Percentiles rank a stretch among this genome's conserved stretches.
Evolutionary conservation across 2,329 filamentous ascomycete species (phyloP).

Genomic region (Verruconis gallopava): DNA sequence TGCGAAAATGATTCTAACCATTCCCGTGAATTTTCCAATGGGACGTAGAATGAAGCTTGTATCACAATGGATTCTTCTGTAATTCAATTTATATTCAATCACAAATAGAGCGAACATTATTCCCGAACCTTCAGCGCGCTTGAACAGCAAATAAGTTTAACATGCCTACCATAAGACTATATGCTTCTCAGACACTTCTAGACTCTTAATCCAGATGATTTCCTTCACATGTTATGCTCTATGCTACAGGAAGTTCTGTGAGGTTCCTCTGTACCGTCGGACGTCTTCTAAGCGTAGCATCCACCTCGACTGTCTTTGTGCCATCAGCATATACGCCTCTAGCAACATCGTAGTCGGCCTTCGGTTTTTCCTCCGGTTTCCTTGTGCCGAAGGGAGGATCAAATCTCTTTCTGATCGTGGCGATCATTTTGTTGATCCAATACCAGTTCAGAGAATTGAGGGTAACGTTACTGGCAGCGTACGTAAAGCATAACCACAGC

Average conservation of each 20-base stretch:
- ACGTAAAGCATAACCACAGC: conserved; percentile 54
- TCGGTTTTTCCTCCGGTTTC: conserved; percentile 13
- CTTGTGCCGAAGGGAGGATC: conserved; percentile 40
- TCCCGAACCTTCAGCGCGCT: too few relatives aligned
- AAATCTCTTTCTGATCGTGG: conserved; percentile 65
- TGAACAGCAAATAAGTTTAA: too few relatives aligned
- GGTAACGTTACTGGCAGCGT: conserved; percentile 56
- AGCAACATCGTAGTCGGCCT: conserved; percentile 4
- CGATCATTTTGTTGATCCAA: conserved; percentile 83
- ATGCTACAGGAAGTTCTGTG: conserved; percentile 2
- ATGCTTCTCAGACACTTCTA: too few relatives aligned
- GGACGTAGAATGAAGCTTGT: too few relatives aligned
- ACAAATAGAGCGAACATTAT: too few relatives aligned
- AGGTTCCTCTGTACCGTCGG: conserved; percentile 1
- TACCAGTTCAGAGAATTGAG: conserved; percentile 69
- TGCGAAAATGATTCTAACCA: too few relatives aligned
- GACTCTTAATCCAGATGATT: too few relatives aligned
- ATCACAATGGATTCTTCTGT: too few relatives aligned
- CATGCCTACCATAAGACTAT: too few relatives aligned
- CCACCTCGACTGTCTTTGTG: conserved; percentile 7
- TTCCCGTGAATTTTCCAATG: too few relatives aligned
- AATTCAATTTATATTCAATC: too few relatives aligned
- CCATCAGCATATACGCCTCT: conserved; percentile 4
- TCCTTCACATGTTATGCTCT: too few relatives aligned
- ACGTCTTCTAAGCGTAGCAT: conserved; percentile 7